Evolutionary conservation across 306 rosid genomes (phyloP), one percentile per base, ranked within the genome.

Genomic region (Parietaria judaica): DNA sequence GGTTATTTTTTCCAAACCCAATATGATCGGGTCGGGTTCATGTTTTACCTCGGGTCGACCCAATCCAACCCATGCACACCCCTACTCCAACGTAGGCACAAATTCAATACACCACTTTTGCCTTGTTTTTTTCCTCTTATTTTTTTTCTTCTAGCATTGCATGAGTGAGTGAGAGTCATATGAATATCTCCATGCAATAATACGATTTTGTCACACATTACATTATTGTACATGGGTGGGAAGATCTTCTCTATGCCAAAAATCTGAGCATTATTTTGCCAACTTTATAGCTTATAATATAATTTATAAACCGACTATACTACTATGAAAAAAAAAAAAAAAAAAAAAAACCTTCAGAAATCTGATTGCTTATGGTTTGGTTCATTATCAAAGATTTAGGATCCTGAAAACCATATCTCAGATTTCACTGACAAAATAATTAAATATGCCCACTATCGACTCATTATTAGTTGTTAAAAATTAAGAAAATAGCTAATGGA

Each of bases 31-130:
- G n/a, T n/a, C n/a, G n/a, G n/a, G n/a, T n/a, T n/a, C n/a, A n/a
- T n/a, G n/a, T n/a, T n/a, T n/a, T n/a, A n/a, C n/a, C n/a, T n/a
- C n/a, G n/a, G n/a, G n/a, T n/a, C n/a, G n/a, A n/a, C n/a, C n/a
- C n/a, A n/a, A n/a, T n/a, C n/a, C n/a, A n/a, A n/a, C n/a, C n/a
- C n/a, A n/a, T n/a, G n/a, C n/a, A n/a, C n/a, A n/a, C n/a, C n/a
- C n/a, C n/a, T n/a, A n/a, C n/a, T n/a, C n/a, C 31, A 23, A 23
- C 31, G 31, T 23, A 23, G 68, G 41, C 58, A 64, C 14, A 17
- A 23, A n/a, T 58, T 8, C 51, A 8, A 64, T 14, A 52, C 50
- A 39, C 68, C 66, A 52, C 53, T 52, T 51, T 64, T 64, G 59
- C 59, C 4, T 10, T 41, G 45, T 41, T 49, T 49, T 49, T n/a